phyloP scores from a whole-genome alignment of 257 asterid genomes.

The Ligustrum vulgare region DNA sequence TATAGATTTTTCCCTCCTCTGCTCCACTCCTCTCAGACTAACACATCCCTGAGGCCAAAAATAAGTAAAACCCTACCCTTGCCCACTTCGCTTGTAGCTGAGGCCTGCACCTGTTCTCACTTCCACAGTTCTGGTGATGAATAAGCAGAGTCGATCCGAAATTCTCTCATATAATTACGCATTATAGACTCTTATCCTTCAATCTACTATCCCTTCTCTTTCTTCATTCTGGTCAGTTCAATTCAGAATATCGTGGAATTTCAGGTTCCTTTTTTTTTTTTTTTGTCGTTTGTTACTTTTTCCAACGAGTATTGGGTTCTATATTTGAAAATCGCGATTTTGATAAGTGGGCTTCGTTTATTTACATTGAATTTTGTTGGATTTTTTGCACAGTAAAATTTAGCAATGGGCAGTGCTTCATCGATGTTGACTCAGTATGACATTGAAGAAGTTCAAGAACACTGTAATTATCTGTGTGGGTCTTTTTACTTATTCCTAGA shows the following conservation, averaged over 20 bases:
- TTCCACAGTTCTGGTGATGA: conserved; percentile 50
- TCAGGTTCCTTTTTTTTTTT: conserved; percentile 28
- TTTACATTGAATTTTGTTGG: conserved; percentile 14
- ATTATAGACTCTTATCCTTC: conserved; percentile 16
- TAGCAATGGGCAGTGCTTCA: conserved; percentile 73
- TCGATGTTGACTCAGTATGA: conserved; percentile 91
- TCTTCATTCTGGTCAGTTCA: conserved; percentile 8
- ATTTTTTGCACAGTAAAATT: conserved; percentile 26
- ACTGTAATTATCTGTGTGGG: conserved; percentile 74
- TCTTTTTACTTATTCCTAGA: not conserved
- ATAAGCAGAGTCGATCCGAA: conserved; percentile 38
- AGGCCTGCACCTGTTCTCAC: no score
- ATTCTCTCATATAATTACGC: not conserved
- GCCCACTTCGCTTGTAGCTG: no score
- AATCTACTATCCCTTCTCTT: conserved; percentile 1
- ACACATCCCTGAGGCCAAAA: no score
- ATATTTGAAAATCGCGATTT: conserved; percentile 29
- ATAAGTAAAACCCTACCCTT: no score
- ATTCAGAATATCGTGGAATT: conserved; percentile 18
- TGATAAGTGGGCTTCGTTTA: conserved; percentile 32
- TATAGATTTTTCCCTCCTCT: no score
- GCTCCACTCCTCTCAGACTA: no score
- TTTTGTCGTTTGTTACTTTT: not conserved
- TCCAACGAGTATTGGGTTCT: not conserved
- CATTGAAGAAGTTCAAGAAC: conserved; percentile 92